These are phyloP conservation scores for Rubia yunnanensis DNA, from an alignment of 257 asterid genomes.

Conservation along the genomic window DNA sequence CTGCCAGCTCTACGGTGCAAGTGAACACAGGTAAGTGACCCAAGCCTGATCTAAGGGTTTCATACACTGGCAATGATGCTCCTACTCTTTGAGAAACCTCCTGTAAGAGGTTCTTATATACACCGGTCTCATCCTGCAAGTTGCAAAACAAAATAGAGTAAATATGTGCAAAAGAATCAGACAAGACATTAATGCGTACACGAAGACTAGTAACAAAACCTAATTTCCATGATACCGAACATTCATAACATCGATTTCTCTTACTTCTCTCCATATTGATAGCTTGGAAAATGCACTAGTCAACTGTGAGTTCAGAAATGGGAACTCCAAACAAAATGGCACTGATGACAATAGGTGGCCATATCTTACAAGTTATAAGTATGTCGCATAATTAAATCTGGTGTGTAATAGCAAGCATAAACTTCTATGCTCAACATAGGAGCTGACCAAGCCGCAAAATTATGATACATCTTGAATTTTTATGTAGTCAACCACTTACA, in stretches of 20 bases:
- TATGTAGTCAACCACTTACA: neutral
- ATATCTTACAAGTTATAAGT: neutral
- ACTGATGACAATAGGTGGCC: neutral
- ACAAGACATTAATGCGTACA: neutral
- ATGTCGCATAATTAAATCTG: neutral
- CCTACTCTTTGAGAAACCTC: constrained; percentile 53
- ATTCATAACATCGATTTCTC: neutral
- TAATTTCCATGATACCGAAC: too few species aligned
- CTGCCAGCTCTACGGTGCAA: constrained; percentile 42
- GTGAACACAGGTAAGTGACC: constrained; percentile 46
- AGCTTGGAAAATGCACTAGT: too few species aligned
- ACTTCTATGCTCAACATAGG: neutral
- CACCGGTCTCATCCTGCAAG: constrained; percentile 48
- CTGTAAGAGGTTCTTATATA: constrained; percentile 44
- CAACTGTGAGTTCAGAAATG: neutral
- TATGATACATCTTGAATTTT: neutral
- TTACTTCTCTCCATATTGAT: neutral
- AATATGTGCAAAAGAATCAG: neutral
- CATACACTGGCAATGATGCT: constrained; percentile 36
- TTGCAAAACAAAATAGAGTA: neutral
- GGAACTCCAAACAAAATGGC: neutral
- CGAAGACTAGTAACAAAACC: neutral
- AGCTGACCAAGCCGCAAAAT: neutral
- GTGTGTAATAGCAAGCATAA: neutral
- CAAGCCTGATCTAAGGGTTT: constrained; percentile 38